Evolutionary conservation across 2,329 filamentous ascomycete genomes (phyloP), one percentile per base, ranked within the genome.

Genomic region (Balansia obtecta): DNA sequence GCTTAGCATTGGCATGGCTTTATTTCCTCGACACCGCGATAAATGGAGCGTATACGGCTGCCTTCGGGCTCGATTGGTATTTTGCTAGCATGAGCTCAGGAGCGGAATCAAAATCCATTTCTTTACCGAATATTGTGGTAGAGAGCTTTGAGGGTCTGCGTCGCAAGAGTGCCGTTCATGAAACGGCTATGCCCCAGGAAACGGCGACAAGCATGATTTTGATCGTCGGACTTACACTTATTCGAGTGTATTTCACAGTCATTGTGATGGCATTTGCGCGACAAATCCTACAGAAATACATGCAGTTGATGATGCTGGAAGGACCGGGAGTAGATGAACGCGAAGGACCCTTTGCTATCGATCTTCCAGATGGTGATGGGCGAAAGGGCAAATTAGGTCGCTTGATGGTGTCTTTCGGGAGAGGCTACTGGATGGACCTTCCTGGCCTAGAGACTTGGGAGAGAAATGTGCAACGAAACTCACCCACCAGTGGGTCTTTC

Each of bases 41-140:
- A 65, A 96, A 94, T 67, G 81, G 82, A 18, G 77, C 80, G 2
- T 95, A 91, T 69, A 95, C 90, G 0, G 76, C 80, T 44, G 78
- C 84, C 9, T 96, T 96, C 63, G 88, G 85, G 40, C 71, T 88
- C 50, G 81, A 83, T 46, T 96, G 90, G 90, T 95, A 94, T 68
- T 73, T 91, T 53, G 77, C 80, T 75, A 68, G 74, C 11, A 79
- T 80, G 27, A 71, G 55, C 68, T 56, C 80, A 68, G 46, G 54
- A 16, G 50, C 52, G 3, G 61, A 58, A 10, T 43, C 54, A 16
- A 54, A 54, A 46, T 55, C 58, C 8, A 51, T 49, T 32, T 61
- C 45, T 53, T 57, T 53, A 53, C 55, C 53, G 4, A 52, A 46
- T 30, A 56, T 65, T 43, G 63, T 67, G 27, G 58, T 57, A 13